A percentile compares a stretch with the other conserved stretches of the same genome.
Evolutionary conservation across 1,139 yeast species (phyloP).

Genomic region (Scheffersomyces parashehatae): DNA sequence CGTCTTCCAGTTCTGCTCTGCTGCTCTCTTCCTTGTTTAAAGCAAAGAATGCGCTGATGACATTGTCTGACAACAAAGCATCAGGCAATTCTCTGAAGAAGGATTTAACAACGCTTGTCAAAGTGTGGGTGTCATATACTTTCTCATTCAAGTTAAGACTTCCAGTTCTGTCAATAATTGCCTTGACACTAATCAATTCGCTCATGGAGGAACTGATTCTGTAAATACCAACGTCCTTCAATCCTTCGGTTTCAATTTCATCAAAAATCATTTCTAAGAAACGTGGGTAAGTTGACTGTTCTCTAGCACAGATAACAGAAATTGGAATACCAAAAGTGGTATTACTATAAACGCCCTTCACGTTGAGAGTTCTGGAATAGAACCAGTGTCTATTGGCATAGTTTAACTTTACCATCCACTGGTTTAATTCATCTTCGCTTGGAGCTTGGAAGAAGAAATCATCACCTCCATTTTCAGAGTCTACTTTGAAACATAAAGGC

Average conservation of each 20-base stretch:
- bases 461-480: slow-evolving; percentile 48
- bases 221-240: slow-evolving; percentile 89
- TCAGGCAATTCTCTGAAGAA: slow-evolving; percentile 89
- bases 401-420: slow-evolving; percentile 64
- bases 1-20: slow-evolving; percentile 19
- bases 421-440: slow-evolving; percentile 63
- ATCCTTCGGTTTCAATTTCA: slow-evolving; percentile 80
- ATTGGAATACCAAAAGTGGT: slow-evolving; percentile 90
- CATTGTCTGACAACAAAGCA: slow-evolving; percentile 65
- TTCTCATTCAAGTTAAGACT: slow-evolving; percentile 59
- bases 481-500: slow-evolving; percentile 63
- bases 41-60: slow-evolving; percentile 50
- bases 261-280: slow-evolving; percentile 64
- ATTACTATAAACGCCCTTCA: slow-evolving; percentile 30
- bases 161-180: slow-evolving; percentile 73
- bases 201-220: slow-evolving; percentile 89
- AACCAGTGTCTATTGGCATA: slow-evolving; percentile 60
- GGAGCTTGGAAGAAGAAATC: slow-evolving; percentile 73
- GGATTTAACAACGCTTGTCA: slow-evolving; percentile 86
- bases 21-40: slow-evolving; percentile 30
- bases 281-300: slow-evolving; percentile 59
- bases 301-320: slow-evolving; percentile 71
- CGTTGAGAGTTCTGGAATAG: slow-evolving; percentile 42
- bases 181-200: slow-evolving; percentile 68
- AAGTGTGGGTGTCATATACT: slow-evolving; percentile 81